These are phyloP conservation scores for Penicillium coprophilum DNA, from an alignment of 495 filamentous ascomycete species.

Conservation along the genomic window DNA sequence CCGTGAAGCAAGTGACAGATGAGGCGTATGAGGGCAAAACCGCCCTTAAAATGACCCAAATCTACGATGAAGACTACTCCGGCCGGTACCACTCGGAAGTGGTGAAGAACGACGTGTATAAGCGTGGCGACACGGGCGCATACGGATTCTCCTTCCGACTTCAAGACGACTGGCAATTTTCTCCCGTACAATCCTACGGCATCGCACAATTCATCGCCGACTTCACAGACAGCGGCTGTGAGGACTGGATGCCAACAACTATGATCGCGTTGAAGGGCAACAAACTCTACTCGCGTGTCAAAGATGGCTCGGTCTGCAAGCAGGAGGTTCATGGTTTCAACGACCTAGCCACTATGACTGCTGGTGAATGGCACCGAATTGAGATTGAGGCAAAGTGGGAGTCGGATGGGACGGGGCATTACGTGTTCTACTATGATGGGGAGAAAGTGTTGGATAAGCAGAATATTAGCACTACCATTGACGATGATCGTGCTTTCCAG, in stretches of 20 bases:
- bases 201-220: slow-evolving; percentile 58
- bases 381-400: slow-evolving; percentile 51
- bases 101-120: slow-evolving; percentile 46
- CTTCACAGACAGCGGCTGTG: slow-evolving; percentile 48
- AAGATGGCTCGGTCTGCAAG: slow-evolving; percentile 44
- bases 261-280: slow-evolving; percentile 54
- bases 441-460: slow-evolving; percentile 45
- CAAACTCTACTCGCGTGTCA: slow-evolving; percentile 48
- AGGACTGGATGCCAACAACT: slow-evolving; percentile 52
- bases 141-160: slow-evolving; percentile 59
- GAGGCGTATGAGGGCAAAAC: slow-evolving; percentile 43
- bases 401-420: slow-evolving; percentile 46
- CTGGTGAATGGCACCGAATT: slow-evolving; percentile 52
- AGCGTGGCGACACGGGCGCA: slow-evolving; percentile 50
- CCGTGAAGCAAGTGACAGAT: slow-evolving; percentile 48
- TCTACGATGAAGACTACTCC: slow-evolving; percentile 45
- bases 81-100: slow-evolving; percentile 60
- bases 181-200: slow-evolving; percentile 50
- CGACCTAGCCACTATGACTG: slow-evolving; percentile 39
- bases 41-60: slow-evolving; percentile 55
- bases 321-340: slow-evolving; percentile 34
- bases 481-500: slow-evolving; percentile 47
- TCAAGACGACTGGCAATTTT: slow-evolving; percentile 49
- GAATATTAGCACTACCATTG: slow-evolving; percentile 46
- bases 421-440: slow-evolving; percentile 54